These are phyloP conservation scores for Bertia moriformis DNA, from an alignment of 2,329 filamentous ascomycete genomes.

Conservation along the genomic window DNA sequence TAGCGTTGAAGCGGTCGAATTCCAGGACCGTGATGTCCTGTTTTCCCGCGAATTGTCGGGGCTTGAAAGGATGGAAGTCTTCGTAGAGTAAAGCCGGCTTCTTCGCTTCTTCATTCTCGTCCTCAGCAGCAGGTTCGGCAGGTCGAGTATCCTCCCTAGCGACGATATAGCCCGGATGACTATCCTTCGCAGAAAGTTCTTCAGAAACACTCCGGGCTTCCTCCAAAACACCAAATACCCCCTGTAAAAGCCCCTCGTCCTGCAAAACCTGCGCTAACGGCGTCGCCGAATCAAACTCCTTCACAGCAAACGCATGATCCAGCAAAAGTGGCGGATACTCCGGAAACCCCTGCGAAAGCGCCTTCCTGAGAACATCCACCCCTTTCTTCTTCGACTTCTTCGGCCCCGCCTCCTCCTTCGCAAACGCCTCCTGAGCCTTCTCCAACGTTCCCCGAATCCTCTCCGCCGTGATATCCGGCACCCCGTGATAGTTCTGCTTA, in stretches of 20 bases:
- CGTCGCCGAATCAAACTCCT: conserved; percentile 52
- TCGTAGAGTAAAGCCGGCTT: conserved; percentile 55
- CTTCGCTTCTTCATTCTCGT: conserved; percentile 14
- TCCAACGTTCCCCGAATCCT: conserved; percentile 57
- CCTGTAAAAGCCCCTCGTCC: conserved; percentile 46
- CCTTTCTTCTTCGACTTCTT: conserved; percentile 64
- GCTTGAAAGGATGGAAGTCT: conserved; percentile 87
- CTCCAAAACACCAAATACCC: conserved; percentile 52
- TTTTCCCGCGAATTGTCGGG: conserved; percentile 62
- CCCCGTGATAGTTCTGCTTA: conserved; percentile 67
- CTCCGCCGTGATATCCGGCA: conserved; percentile 62
- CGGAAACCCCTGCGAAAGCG: conserved; percentile 68
- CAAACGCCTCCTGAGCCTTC: conserved; percentile 45
- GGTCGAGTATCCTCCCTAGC: conserved; percentile 33
- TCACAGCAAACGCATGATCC: conserved; percentile 66
- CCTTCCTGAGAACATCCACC: conserved; percentile 63
- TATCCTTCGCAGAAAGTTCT: conserved; percentile 49
- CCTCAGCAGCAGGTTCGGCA: conserved; percentile 19
- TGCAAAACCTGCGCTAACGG: conserved; percentile 58
- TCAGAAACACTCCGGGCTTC: conserved; percentile 58
- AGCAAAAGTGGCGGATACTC: conserved; percentile 79
- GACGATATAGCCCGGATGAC: conserved; percentile 73
- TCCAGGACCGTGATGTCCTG: conserved; percentile 53
- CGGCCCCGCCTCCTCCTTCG: conserved; percentile 26
- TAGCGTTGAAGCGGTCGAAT: conserved; percentile 77